These are phyloP conservation scores for Rutstroemia sp. DNA, from an alignment of 2,329 filamentous ascomycete genomes.

Conservation along the genomic window DNA sequence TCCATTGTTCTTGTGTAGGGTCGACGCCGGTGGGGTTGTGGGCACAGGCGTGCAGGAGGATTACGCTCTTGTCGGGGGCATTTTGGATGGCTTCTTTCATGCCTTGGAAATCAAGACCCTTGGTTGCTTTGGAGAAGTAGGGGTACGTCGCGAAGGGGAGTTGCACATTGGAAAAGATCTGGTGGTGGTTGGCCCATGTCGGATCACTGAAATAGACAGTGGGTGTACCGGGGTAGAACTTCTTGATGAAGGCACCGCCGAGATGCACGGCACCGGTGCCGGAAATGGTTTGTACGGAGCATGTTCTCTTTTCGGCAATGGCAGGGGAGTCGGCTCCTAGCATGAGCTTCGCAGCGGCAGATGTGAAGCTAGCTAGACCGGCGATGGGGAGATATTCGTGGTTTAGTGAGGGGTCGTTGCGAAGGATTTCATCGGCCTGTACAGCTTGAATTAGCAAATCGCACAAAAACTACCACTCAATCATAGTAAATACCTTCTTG, in stretches of 20 bases:
- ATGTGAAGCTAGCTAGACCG: conserved; percentile 76
- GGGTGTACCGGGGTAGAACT: conserved; percentile 73
- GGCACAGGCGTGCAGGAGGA: conserved; percentile 90
- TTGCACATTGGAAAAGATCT: conserved; percentile 91
- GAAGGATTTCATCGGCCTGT: conserved; percentile 85
- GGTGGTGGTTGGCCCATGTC: conserved; percentile 98
- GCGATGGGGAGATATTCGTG: conserved; percentile 98
- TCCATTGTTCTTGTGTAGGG: conserved; percentile 90
- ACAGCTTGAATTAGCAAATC: neutral
- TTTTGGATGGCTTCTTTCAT: conserved; percentile 66
- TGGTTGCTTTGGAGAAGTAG: conserved; percentile 85
- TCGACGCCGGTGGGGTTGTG: conserved; percentile 98
- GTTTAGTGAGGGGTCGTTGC: conserved; percentile 82
- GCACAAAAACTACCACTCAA: neutral
- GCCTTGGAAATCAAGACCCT: conserved; percentile 85
- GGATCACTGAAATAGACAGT: conserved; percentile 88
- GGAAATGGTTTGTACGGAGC: conserved; percentile 89
- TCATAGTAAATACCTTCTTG: conserved; percentile 63
- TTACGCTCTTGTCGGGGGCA: conserved; percentile 73
- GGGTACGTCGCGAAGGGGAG: conserved; percentile 77
- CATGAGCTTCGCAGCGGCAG: conserved; percentile 84
- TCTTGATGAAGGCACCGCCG: conserved; percentile 85
- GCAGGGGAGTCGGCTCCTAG: conserved; percentile 74
- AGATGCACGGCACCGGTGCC: conserved; percentile 93
- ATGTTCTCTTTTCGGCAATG: conserved; percentile 71